A percentile compares a stretch with the other conserved stretches of the same genome.
Conservation (phyloP, 352 stramenopile species). For the Globisporangium viniferum region DNA sequence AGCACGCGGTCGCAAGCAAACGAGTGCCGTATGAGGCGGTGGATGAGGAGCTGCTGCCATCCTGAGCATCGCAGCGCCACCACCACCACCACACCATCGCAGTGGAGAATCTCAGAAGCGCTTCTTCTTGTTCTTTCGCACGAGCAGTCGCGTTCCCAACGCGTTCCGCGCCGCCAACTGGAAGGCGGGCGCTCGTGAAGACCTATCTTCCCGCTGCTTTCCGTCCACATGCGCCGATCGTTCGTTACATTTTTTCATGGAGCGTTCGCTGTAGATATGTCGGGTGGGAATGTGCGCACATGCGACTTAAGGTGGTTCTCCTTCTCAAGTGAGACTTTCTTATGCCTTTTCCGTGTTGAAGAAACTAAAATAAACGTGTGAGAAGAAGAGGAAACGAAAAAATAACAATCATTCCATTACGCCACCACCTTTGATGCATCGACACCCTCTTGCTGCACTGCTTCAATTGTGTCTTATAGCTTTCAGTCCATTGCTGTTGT, state of each 20-base stretch:
- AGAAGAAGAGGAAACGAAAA: not conserved
- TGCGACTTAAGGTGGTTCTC: not conserved
- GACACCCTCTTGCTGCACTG: not conserved
- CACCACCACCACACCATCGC: not conserved
- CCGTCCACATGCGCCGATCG: not conserved
- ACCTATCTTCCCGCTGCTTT: not conserved
- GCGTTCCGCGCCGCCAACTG: not conserved
- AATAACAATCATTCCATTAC: not conserved
- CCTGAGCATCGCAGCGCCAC: not conserved
- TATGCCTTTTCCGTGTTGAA: not conserved
- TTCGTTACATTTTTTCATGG: not conserved
- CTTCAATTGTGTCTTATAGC: not conserved
- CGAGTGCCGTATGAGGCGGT: too few relatives aligned
- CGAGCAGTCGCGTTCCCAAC: not conserved
- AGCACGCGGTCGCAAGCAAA: not conserved
- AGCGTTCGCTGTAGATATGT: not conserved
- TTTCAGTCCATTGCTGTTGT: not conserved
- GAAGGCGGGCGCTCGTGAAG: not conserved
- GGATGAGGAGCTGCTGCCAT: not conserved
- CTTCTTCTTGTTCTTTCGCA: not conserved
- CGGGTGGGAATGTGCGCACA: not conserved
- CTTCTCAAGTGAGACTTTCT: not conserved
- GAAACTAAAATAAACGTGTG: not conserved
- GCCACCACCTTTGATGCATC: not conserved
- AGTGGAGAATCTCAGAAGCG: not conserved